Percentiles rank a stretch among this genome's conserved stretches.
Evolutionary conservation across 257 asterid species (phyloP).

Genomic region (Solanum dulcamara): DNA sequence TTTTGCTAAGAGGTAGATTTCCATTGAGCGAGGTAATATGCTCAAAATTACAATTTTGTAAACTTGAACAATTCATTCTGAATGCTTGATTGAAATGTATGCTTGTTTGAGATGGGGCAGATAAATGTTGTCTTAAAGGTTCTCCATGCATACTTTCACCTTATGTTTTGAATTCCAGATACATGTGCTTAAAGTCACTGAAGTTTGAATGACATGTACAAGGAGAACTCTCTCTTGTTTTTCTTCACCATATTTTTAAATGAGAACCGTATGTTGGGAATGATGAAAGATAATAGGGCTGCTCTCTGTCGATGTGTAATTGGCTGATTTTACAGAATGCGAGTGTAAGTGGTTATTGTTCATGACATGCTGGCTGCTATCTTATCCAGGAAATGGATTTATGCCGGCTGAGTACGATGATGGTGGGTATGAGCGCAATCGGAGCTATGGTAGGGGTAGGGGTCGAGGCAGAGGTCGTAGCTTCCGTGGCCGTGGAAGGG

Average conservation of each 20-base stretch:
- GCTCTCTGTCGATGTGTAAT: neutral
- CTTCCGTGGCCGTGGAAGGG: conserved; percentile 80
- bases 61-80: neutral
- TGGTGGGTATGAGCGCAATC: conserved; percentile 64
- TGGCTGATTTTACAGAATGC: neutral
- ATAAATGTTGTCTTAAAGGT: neutral
- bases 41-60: neutral
- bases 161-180: neutral
- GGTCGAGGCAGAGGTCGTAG: conserved; percentile 79
- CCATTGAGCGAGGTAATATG: neutral
- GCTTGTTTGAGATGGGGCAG: neutral
- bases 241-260: neutral
- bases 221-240: neutral
- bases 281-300: neutral
- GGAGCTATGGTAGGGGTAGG: conserved; percentile 61
- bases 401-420: conserved; percentile 50
- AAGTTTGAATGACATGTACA: neutral
- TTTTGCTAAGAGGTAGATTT: neutral
- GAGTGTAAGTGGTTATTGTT: neutral
- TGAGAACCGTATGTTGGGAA: neutral
- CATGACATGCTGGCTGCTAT: neutral
- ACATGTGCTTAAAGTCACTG: neutral
- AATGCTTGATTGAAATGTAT: neutral
- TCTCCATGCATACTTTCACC: neutral
- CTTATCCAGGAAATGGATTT: conserved; percentile 54